A percentile compares a stretch with the other conserved stretches of the same genome.
phyloP scores from a whole-genome alignment of 2,329 filamentous ascomycete genomes.

The Juglanconis oblonga region DNA sequence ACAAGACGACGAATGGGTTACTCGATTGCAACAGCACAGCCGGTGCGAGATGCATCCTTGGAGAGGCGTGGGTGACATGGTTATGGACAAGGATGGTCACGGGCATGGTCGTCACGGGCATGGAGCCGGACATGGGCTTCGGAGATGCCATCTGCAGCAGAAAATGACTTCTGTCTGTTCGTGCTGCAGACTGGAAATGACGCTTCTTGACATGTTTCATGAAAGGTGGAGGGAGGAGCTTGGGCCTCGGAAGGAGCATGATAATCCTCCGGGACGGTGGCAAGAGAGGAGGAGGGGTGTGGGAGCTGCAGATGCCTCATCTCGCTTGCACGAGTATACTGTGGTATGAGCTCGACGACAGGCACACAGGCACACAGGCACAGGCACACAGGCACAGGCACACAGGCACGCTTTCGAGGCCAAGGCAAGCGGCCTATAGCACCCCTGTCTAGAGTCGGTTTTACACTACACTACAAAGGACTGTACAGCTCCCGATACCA shows the following conservation, averaged over 20 bases:
- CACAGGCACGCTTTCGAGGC: no score
- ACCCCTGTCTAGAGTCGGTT: no score
- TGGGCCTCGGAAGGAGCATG: neutral
- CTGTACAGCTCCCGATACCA: no score
- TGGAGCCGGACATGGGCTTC: neutral
- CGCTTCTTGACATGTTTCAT: neutral
- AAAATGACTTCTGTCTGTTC: no score
- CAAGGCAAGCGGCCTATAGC: no score
- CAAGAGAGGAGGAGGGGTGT: no score
- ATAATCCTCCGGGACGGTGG: no score
- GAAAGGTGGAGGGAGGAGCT: neutral
- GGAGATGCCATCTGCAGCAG: neutral
- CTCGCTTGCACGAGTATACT: neutral
- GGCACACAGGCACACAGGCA: no score
- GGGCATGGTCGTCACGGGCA: neutral
- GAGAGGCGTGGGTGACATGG: no score
- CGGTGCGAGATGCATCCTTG: neutral
- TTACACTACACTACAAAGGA: no score
- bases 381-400: no score
- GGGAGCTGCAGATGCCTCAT: neutral
- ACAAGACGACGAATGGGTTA: neutral
- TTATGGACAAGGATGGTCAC: neutral
- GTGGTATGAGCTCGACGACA: no score
- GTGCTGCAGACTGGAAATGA: neutral
- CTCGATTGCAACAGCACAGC: neutral